Percentiles rank a stretch among this genome's conserved stretches.
Conservation (phyloP, 1,284 basidiomycete species). For the Ceratobasidium sp. region DNA sequence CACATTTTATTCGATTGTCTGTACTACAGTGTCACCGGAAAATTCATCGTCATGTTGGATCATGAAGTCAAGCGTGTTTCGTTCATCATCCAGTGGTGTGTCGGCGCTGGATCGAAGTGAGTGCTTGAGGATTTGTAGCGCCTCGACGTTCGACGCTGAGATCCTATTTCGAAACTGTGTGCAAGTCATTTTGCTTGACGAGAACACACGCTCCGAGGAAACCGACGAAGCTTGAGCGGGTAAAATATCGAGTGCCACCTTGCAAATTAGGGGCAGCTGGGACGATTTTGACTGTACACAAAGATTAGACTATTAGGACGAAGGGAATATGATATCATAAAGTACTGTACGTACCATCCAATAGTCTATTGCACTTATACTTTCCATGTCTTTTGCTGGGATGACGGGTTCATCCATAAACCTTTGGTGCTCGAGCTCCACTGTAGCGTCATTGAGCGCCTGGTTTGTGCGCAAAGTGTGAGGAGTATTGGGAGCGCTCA, state of each 20-base stretch:
- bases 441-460: not conserved
- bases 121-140: constrained; percentile 14
- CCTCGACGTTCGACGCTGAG: not conserved
- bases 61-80: not conserved
- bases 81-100: not conserved
- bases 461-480: not conserved
- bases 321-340: not conserved
- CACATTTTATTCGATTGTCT: not conserved
- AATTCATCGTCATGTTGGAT: not conserved
- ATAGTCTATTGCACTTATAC: constrained; percentile 9
- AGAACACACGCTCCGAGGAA: constrained; percentile 41
- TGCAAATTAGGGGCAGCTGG: constrained; percentile 18
- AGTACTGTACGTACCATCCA: constrained; percentile 19
- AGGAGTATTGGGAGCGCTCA: too few relatives aligned
- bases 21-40: not conserved
- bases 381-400: not conserved
- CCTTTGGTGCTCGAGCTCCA: constrained; percentile 10
- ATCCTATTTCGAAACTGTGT: constrained; percentile 2
- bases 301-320: not conserved
- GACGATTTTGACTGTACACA: not conserved
- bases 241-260: constrained; percentile 31
- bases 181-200: constrained; percentile 27
- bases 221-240: constrained; percentile 41
- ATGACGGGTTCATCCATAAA: not conserved
- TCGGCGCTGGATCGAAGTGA: not conserved